Base-by-base conservation (phyloP, 1,284 basidiomycete genomes). In the Heimioporus retisporus region DNA sequence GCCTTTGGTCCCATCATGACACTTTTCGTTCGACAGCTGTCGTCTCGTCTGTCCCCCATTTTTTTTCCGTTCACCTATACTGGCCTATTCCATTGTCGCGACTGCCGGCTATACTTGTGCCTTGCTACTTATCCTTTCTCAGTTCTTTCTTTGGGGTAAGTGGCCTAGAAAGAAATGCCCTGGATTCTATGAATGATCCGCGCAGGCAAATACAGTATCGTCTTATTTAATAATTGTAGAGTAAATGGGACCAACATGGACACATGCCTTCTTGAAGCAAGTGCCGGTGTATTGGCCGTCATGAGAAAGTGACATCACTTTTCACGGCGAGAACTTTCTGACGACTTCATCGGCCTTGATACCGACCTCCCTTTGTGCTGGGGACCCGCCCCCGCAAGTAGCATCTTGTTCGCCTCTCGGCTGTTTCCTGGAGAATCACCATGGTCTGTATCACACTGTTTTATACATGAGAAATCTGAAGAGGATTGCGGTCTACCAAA, bases 341-440 rank as follows among this genome's bases (percentile, higher is more conserved):
- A 61, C 43, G 19, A 6, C 7, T 21, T 63, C 42, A 40, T 46
- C 59, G 93, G 88, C 85, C 61, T 84, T 93, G 84, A 87, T 93
- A 54, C 89, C 91, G 0, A 88, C 86, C 1, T 87, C 94, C 2
- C 81, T 97, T 43, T 86, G 91, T n/a, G 92, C 90, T 0, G 95
- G 93, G 6, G 83, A 83, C 18, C 90, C 95, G 0, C 80, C 97
- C 23, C 95, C 95, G 0, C 95, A 97, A 74, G 93, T 96, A 57
- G 96, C 94, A 1, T 93, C 95, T 0, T 93, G 91, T 69, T 95
- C 95, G 0, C 83, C 96, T 4, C 81, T 96, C 0, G 90, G 95
- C 72, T 85, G 94, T 13, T 94, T 94, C 72, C 85, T 91, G 82
- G 76, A 83, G n/a, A 81, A 85, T 60, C 83, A 81, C 48, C 87